Percentiles rank a stretch among this genome's conserved stretches.
Evolutionary conservation across 192 early-diverging fungal genomes (phyloP).

Genomic region (Coemansia asiatica): DNA sequence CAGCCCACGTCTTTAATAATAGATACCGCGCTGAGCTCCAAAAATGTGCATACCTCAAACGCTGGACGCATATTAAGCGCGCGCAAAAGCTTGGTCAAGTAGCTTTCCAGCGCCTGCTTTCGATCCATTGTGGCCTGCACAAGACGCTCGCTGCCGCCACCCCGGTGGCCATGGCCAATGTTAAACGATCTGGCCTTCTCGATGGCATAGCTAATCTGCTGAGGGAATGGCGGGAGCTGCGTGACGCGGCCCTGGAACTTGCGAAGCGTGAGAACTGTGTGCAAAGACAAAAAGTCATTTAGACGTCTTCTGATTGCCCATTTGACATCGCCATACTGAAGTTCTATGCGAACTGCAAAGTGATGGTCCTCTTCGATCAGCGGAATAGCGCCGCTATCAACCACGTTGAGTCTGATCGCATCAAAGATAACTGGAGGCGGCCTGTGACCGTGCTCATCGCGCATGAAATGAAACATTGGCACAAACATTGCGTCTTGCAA

Average conservation of each 20-base stretch:
- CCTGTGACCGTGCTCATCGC: slow-evolving; percentile 52
- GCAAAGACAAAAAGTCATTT: slow-evolving; percentile 67
- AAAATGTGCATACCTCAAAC: slow-evolving; percentile 74
- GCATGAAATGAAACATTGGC: slow-evolving; percentile 57
- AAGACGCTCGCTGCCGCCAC: slow-evolving; percentile 22
- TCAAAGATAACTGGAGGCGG: slow-evolving; percentile 57
- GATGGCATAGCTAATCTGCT: slow-evolving; percentile 44
- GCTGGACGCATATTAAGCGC: slow-evolving; percentile 61
- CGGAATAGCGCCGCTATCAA: slow-evolving; percentile 11
- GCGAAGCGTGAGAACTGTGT: slow-evolving; percentile 59
- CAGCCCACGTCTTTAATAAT: slow-evolving; percentile 77
- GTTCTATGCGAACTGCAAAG: slow-evolving; percentile 67
- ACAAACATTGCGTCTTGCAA: slow-evolving; percentile 57
- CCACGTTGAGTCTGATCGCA: slow-evolving; percentile 48
- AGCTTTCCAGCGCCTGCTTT: slow-evolving; percentile 63
- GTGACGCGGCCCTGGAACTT: slow-evolving; percentile 52
- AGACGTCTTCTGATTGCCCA: slow-evolving; percentile 70
- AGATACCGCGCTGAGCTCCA: slow-evolving; percentile 71
- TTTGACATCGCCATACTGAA: slow-evolving; percentile 75
- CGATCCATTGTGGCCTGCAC: slow-evolving; percentile 50
- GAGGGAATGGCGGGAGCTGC: slow-evolving; percentile 48
- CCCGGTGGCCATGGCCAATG: slow-evolving; percentile 24
- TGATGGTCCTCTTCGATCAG: slow-evolving; percentile 47
- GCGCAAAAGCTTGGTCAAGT: slow-evolving; percentile 61
- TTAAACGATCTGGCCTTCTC: slow-evolving; percentile 41